A percentile compares a stretch with the other conserved stretches of the same genome.
Conservation (phyloP, 192 early-diverging fungal genomes). For the Phlyctochytrium bullatum region DNA sequence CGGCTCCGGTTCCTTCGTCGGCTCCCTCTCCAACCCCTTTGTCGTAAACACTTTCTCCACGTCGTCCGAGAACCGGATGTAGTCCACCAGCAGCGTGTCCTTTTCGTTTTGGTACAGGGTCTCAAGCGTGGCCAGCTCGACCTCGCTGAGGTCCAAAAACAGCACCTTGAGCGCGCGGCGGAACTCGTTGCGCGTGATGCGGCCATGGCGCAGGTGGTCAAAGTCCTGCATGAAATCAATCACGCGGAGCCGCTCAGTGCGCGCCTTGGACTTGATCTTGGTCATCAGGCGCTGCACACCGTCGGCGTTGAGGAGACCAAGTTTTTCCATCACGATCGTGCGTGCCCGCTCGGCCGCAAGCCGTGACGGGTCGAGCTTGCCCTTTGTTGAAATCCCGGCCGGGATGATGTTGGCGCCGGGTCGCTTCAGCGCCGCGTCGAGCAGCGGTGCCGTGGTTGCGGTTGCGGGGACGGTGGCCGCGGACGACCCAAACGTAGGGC, state of each 20-base stretch:
- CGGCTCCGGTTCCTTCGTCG: constrained; percentile 35
- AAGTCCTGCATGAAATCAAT: constrained; percentile 56
- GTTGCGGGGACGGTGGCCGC: neutral
- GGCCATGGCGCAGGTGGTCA: constrained; percentile 50
- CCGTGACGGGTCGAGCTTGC: too few species aligned
- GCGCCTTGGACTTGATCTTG: constrained; percentile 52
- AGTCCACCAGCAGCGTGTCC: constrained; percentile 37
- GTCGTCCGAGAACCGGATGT: constrained; percentile 43
- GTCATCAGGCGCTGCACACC: constrained; percentile 38
- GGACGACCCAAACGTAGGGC: neutral
- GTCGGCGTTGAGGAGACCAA: constrained; percentile 3
- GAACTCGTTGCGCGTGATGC: constrained; percentile 50
- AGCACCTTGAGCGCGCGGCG: constrained; percentile 47
- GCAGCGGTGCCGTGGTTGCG: neutral
- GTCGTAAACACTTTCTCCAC: constrained; percentile 55
- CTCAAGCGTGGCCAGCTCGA: constrained; percentile 35
- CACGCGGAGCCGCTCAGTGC: constrained; percentile 55
- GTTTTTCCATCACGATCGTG: neutral
- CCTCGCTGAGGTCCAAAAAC: constrained; percentile 37
- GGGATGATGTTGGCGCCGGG: neutral
- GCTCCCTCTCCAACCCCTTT: constrained; percentile 42
- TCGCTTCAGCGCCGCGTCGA: too few species aligned
- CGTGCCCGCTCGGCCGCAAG: neutral
- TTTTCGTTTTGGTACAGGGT: constrained; percentile 17
- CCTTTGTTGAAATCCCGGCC: neutral